Conservation (phyloP, 2,329 filamentous ascomycete species). For the Apiospora malaysiana region DNA sequence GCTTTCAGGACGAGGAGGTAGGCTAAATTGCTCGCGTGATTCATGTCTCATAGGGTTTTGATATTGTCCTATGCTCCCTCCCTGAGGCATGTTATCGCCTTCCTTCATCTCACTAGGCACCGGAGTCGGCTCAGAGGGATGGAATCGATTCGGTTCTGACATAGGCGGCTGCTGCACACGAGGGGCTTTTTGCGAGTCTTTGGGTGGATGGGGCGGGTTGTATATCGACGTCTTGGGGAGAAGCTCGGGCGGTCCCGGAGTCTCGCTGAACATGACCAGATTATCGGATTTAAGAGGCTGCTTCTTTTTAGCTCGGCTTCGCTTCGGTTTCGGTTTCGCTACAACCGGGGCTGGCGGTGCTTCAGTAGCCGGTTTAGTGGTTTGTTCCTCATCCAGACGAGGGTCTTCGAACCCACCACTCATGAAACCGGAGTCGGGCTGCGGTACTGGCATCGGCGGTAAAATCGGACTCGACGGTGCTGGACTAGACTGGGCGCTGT, state of each 20-base stretch:
- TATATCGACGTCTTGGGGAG: slow-evolving; percentile 51
- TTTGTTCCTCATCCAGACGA: slow-evolving; percentile 65
- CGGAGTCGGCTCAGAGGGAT: not conserved
- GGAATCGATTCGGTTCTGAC: not conserved
- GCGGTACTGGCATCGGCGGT: slow-evolving; percentile 65
- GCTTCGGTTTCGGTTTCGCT: slow-evolving; percentile 44
- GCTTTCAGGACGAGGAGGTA: slow-evolving; percentile 11
- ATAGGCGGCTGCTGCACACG: not conserved
- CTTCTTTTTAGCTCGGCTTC: slow-evolving; percentile 39
- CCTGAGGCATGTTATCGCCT: not conserved
- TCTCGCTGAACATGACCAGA: slow-evolving; percentile 39
- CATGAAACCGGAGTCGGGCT: slow-evolving; percentile 83
- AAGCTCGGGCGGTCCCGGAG: slow-evolving; percentile 50
- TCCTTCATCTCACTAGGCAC: not conserved
- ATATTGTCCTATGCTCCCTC: not conserved
- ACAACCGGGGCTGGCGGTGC: slow-evolving; percentile 35
- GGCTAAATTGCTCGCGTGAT: not conserved
- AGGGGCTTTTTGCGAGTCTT: not conserved
- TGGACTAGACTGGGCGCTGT: slow-evolving; percentile 60
- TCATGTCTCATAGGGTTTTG: not conserved
- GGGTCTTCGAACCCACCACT: slow-evolving; percentile 74
- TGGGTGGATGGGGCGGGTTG: slow-evolving; percentile 33
- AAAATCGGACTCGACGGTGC: slow-evolving; percentile 82
- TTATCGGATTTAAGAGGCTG: slow-evolving; percentile 26
- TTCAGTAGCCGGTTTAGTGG: slow-evolving; percentile 47